Evolutionary conservation across 192 early-diverging fungal genomes (phyloP).

Genomic region (Rhizophlyctis rosea): DNA sequence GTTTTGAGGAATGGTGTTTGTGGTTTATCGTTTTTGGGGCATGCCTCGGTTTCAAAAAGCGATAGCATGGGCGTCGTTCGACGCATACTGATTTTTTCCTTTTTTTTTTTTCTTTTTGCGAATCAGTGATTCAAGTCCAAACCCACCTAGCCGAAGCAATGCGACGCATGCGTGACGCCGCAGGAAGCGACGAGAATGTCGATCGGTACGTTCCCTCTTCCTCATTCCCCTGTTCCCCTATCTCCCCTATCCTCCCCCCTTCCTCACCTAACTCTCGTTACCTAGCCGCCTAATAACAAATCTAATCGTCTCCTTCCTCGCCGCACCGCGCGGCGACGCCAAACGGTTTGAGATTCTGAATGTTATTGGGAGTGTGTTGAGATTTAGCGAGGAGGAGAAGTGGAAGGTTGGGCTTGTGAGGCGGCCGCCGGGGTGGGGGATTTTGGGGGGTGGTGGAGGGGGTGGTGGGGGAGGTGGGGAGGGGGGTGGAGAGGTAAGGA

Average conservation of each 20-base stretch:
- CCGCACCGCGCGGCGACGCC: slow-evolving; percentile 79
- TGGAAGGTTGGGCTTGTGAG: slow-evolving; percentile 30
- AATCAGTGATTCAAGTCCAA: slow-evolving; percentile 74
- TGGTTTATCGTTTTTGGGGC: too few relatives aligned
- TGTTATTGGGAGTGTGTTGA: slow-evolving; percentile 84
- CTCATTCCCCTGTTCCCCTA: too few relatives aligned
- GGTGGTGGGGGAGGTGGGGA: background rate
- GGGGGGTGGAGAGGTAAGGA: slow-evolving; percentile 14
- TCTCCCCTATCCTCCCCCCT: too few relatives aligned
- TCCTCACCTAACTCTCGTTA: too few relatives aligned
- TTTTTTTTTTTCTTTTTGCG: slow-evolving; percentile 5
- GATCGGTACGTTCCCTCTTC: too few relatives aligned
- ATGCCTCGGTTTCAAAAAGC: too few relatives aligned
- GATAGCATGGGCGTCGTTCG: background rate
- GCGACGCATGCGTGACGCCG: slow-evolving; percentile 75
- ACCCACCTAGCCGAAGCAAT: slow-evolving; percentile 90
- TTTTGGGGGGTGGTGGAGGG: slow-evolving; percentile 10
- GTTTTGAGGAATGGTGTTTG: too few relatives aligned
- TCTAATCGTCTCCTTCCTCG: slow-evolving; percentile 82
- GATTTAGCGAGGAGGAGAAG: slow-evolving; percentile 86
- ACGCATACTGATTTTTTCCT: background rate
- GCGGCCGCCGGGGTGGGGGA: background rate
- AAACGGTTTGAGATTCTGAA: slow-evolving; percentile 90
- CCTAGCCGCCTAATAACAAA: slow-evolving; percentile 78
- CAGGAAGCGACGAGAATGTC: slow-evolving; percentile 59